These are phyloP conservation scores for Periconia sp. DNA, from an alignment of 2,329 filamentous ascomycete species.

Conservation along the genomic window DNA sequence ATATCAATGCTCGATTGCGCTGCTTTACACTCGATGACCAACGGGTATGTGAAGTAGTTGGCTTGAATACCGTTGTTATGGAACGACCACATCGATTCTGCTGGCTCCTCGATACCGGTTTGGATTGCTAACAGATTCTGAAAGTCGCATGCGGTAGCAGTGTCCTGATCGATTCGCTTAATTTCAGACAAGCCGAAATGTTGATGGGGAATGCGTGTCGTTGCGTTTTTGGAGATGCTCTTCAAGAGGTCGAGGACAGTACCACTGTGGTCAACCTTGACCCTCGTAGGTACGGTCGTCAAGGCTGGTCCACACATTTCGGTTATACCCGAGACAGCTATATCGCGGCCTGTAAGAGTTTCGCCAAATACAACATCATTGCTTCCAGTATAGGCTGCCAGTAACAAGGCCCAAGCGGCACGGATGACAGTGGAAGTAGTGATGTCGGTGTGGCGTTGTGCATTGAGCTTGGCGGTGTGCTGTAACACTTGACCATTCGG, in stretches of 20 bases:
- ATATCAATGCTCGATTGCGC: slow-evolving; percentile 25
- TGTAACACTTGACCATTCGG: slow-evolving; percentile 31
- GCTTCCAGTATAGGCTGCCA: slow-evolving; percentile 31
- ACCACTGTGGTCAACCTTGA: slow-evolving; percentile 31
- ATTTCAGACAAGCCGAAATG: slow-evolving; percentile 48
- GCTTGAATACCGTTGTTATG: slow-evolving; percentile 33
- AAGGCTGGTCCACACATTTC: slow-evolving; percentile 46
- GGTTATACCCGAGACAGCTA: slow-evolving; percentile 38
- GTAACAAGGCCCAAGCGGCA: slow-evolving; percentile 39
- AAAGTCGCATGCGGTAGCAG: slow-evolving; percentile 62
- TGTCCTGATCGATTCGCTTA: slow-evolving; percentile 55
- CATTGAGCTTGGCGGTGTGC: slow-evolving; percentile 29
- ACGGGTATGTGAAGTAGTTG: slow-evolving; percentile 42
- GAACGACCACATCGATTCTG: slow-evolving; percentile 35
- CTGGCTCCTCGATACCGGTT: slow-evolving; percentile 28
- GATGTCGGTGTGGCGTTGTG: slow-evolving; percentile 32
- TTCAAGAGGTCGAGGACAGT: slow-evolving; percentile 33
- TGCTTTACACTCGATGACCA: slow-evolving; percentile 39
- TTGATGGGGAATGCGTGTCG: slow-evolving; percentile 43
- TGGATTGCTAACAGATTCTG: slow-evolving; percentile 63
- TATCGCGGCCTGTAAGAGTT: slow-evolving; percentile 44
- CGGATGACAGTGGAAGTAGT: slow-evolving; percentile 39
- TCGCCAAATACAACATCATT: slow-evolving; percentile 44
- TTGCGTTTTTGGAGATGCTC: slow-evolving; percentile 23
- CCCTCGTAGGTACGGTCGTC: slow-evolving; percentile 47